Evolutionary conservation across 75 land plant species (phyloP), one percentile per base, ranked within the genome.

Genomic region (Azolla pinnata): DNA sequence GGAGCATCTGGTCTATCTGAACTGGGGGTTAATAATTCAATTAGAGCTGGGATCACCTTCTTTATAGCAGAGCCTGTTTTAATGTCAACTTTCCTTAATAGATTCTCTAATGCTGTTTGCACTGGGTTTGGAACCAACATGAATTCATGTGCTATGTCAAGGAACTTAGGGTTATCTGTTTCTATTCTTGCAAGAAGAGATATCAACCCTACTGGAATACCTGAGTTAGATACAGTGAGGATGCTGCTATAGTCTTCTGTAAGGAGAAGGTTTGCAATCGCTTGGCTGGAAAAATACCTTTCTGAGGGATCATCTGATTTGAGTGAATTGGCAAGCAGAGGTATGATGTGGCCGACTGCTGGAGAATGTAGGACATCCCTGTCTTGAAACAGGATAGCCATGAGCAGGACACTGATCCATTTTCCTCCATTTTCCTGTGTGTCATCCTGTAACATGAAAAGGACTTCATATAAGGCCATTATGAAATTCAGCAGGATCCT

Each of bases 1-100:
- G 79, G 77, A 30, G 79, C 79, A 38, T 71, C 78, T 21, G 79
- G 79, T 38, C 71, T 79, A 40, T 76, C 79, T 52, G 79, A 57
- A 9, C 60, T 67, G 0, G 79, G 79, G 48, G 59, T 76, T 29
- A 76, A 33, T 2, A 76, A 59, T 42, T 76, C 77, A 12, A 76
- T 75, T 44, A 76, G 44, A 61, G 65, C 77, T 12, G 79, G 79
- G 19, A 76, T 76, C 31, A 79, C 77, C 52, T 76, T 76, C 20
- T 78, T 72, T 34, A 78, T 71, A 61, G 79, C 67, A 31, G 77
- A 72, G 20, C 77, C 76, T 14, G 67, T 56, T 23, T 64, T 61
- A n/a, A 76, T 73, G 49, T 76, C 79, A 51, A 73, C 78, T 12
- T 64, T 71, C 38, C 77, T 61, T 32, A 76, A 76, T 19, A 76